Percentiles rank a stretch among this genome's conserved stretches.
phyloP scores from a whole-genome alignment of 129 eudicot genomes.

The Arctium minus region DNA sequence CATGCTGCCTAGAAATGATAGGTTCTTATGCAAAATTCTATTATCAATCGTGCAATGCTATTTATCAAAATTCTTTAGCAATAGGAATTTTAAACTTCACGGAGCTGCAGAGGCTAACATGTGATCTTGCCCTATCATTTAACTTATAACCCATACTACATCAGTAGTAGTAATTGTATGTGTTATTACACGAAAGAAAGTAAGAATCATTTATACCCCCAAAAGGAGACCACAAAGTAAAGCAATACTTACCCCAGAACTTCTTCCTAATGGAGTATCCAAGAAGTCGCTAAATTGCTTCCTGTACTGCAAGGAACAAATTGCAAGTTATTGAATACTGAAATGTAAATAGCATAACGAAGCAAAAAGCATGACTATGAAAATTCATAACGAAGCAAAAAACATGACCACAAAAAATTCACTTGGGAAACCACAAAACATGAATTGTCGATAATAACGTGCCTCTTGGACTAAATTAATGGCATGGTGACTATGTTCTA shows the following conservation, averaged over 20 bases:
- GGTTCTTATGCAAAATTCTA: not conserved
- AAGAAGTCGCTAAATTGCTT: conserved; percentile 57
- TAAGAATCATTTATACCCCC: not conserved
- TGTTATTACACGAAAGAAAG: not conserved
- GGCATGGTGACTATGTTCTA: not conserved
- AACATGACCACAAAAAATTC: not conserved
- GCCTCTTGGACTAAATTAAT: not conserved
- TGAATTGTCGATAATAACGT: not conserved
- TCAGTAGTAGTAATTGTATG: not conserved
- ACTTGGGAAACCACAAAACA: not conserved
- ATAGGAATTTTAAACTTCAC: not conserved
- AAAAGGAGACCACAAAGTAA: not conserved
- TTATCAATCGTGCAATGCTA: not conserved
- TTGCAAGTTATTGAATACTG: not conserved
- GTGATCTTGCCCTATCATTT: not conserved
- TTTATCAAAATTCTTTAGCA: not conserved
- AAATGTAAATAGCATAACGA: not conserved
- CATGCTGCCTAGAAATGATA: not conserved
- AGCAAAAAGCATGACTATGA: not conserved
- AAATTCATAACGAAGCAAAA: too few species aligned
- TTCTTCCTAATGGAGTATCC: conserved; percentile 72
- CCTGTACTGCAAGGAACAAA: conserved; percentile 69
- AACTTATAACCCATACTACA: not conserved
- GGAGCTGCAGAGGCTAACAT: not conserved
- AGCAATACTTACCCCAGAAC: conserved; percentile 60